Evolutionary conservation across 75 land plant species (phyloP).

Genomic region (Pseudotsuga menziesii): DNA sequence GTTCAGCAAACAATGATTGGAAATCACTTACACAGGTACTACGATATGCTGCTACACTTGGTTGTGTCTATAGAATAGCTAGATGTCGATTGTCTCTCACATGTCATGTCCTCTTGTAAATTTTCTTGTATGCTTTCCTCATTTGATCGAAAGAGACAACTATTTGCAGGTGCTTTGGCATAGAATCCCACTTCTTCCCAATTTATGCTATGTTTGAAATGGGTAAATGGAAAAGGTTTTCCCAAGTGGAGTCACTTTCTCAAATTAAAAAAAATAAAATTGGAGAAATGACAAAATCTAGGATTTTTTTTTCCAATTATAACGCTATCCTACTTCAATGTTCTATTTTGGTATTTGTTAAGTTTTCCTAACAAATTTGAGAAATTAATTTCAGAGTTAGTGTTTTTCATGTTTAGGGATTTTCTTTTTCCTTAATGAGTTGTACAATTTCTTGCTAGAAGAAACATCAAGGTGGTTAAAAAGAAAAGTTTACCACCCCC

Average conservation of each 20-base stretch:
- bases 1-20: slow-evolving; percentile 96
- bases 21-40: slow-evolving; percentile 90
- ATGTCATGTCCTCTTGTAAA: not conserved
- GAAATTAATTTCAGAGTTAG: no score
- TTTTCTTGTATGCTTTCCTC: not conserved
- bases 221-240: not conserved
- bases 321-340: no score
- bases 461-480: no score
- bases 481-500: no score
- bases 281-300: not conserved
- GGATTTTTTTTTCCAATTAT: not conserved
- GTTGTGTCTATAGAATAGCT: not conserved
- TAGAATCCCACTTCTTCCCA: not conserved
- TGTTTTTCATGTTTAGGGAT: no score
- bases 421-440: no score
- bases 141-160: not conserved
- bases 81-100: not conserved
- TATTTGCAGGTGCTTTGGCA: not conserved
- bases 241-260: not conserved
- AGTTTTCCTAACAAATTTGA: no score
- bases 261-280: not conserved
- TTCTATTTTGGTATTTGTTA: no score
- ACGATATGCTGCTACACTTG: not conserved
- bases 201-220: not conserved
- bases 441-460: no score